These are phyloP conservation scores for Xylariomycetidae sp. DNA, from an alignment of 2,329 filamentous ascomycete genomes.

Conservation along the genomic window DNA sequence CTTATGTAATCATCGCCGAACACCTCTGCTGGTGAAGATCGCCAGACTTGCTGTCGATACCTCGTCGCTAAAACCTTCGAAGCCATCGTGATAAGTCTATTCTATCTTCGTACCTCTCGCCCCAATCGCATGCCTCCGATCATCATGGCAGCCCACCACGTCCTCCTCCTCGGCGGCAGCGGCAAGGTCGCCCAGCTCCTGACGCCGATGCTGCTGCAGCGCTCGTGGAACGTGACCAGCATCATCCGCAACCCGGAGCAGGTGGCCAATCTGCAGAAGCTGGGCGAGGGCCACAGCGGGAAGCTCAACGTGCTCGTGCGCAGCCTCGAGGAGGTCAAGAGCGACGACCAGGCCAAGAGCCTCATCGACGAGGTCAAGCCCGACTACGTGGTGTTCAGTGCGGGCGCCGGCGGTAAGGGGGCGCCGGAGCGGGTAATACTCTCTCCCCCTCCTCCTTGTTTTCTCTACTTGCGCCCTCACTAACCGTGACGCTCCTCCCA, in stretches of 20 bases:
- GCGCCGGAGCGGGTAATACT: slow-evolving; percentile 38
- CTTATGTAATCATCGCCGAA: too few relatives aligned
- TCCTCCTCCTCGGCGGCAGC: slow-evolving; percentile 75
- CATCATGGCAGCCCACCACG: slow-evolving; percentile 34
- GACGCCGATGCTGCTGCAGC: slow-evolving; percentile 68
- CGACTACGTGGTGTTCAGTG: slow-evolving; percentile 64
- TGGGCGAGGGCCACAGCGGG: slow-evolving; percentile 52
- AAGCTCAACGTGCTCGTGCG: slow-evolving; percentile 63
- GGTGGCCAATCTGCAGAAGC: slow-evolving; percentile 53
- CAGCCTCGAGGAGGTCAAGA: slow-evolving; percentile 66
- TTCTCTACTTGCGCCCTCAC: not conserved
- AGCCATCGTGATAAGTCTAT: too few relatives aligned
- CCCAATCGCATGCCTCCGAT: too few relatives aligned
- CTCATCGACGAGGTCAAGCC: slow-evolving; percentile 56
- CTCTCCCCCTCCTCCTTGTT: not conserved
- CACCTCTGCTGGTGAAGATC: too few relatives aligned
- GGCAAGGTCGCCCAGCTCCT: slow-evolving; percentile 71
- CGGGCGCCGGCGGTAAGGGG: slow-evolving; percentile 58
- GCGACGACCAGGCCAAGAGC: slow-evolving; percentile 51
- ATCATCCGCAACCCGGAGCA: slow-evolving; percentile 71
- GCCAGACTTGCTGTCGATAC: too few relatives aligned
- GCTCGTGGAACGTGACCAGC: slow-evolving; percentile 71
- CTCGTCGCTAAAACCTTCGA: too few relatives aligned
- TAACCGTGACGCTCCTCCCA: slow-evolving; percentile 3
- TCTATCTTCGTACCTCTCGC: too few relatives aligned